These are phyloP conservation scores for Dendrobium nobile DNA, from an alignment of 106 monocot genomes.

Conservation along the genomic window DNA sequence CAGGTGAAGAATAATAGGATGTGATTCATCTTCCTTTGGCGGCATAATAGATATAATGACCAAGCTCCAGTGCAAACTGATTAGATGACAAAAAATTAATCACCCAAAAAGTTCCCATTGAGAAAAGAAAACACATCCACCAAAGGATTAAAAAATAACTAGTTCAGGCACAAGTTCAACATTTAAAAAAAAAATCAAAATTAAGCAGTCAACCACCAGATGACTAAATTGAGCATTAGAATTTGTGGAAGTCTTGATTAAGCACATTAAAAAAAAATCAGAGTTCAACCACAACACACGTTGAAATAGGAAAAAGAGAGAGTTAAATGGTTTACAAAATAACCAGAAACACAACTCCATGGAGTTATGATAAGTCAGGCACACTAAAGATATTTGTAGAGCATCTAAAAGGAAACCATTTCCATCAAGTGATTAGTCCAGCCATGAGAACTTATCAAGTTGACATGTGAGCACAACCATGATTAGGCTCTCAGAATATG, in stretches of 20 bases:
- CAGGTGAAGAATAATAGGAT: slow-evolving; percentile 86
- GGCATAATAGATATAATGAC: slow-evolving; percentile 87
- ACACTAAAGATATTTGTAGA: too few relatives aligned
- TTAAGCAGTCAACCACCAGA: not conserved
- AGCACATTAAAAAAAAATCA: not conserved
- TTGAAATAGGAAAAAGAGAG: not conserved
- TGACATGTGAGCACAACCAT: not conserved
- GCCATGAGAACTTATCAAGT: too few relatives aligned
- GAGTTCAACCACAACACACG: not conserved
- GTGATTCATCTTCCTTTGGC: slow-evolving; percentile 66
- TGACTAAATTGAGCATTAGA: not conserved
- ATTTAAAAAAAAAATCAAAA: not conserved
- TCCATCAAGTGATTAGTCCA: too few relatives aligned
- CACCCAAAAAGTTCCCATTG: not conserved
- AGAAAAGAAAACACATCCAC: not conserved
- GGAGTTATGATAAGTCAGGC: too few relatives aligned
- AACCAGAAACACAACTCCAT: not conserved
- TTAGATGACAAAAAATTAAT: slow-evolving; percentile 6
- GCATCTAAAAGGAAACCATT: too few relatives aligned
- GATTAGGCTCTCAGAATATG: not conserved
- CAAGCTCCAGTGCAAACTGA: slow-evolving; percentile 95
- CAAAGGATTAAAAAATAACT: slow-evolving; percentile 1
- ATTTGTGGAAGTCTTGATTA: not conserved
- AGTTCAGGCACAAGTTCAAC: not conserved
- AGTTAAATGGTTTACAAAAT: not conserved